Percentiles rank a stretch among this genome's conserved stretches.
Conservation (phyloP, 2,329 filamentous ascomycete genomes). For the Paraphoma sp. region DNA sequence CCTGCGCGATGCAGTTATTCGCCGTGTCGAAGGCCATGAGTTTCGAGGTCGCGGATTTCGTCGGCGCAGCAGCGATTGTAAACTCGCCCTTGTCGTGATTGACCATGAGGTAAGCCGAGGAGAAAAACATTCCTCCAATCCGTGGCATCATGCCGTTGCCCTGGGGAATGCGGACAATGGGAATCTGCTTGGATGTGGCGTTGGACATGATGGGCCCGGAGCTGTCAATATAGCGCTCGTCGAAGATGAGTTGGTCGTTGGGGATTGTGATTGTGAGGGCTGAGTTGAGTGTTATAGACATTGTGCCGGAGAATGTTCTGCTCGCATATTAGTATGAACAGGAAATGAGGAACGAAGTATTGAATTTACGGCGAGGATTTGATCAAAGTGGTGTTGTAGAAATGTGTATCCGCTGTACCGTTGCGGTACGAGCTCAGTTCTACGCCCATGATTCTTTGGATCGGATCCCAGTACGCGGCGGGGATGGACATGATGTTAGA, state of each 20-base stretch:
- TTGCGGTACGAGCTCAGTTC: background rate
- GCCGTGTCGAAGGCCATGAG: constrained; percentile 9
- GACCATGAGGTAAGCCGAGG: constrained; percentile 8
- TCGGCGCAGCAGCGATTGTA: constrained; percentile 4
- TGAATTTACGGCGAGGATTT: constrained; percentile 4
- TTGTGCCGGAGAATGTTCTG: constrained; percentile 6
- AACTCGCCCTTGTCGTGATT: constrained; percentile 14
- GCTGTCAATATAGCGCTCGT: constrained; percentile 7
- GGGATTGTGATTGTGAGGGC: constrained; percentile 5
- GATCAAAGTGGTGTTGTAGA: constrained; percentile 8
- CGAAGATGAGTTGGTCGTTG: constrained; percentile 11
- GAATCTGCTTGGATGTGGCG: constrained; percentile 1
- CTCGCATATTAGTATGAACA: background rate
- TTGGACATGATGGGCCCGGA: constrained; percentile 1
- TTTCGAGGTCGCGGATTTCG: background rate
- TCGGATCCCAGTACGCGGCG: constrained; percentile 5
- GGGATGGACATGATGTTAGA: constrained; percentile 10
- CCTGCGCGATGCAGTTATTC: constrained; percentile 2
- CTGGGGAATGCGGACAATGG: constrained; percentile 7
- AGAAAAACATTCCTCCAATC: constrained; percentile 15
- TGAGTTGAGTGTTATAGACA: constrained; percentile 1
- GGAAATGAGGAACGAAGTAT: background rate
- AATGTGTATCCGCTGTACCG: constrained; percentile 4
- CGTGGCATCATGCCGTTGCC: constrained; percentile 6
- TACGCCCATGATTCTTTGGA: constrained; percentile 7